Percentiles rank a stretch among this genome's conserved stretches.
phyloP scores from a whole-genome alignment of 768 basidiomycete genomes.

The Coprinopsis strossmayeri region DNA sequence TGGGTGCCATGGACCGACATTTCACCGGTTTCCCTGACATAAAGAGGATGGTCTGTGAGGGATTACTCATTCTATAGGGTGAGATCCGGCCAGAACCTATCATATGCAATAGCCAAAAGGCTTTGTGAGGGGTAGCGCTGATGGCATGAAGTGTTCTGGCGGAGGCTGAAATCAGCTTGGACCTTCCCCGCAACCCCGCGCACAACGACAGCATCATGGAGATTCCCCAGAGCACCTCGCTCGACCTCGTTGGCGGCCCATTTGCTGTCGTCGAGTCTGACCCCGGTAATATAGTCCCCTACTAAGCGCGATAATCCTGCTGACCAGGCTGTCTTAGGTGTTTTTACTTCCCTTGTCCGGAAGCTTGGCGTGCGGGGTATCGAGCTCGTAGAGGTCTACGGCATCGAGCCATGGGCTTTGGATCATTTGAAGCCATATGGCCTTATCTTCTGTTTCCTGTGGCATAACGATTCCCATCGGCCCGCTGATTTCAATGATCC shows the following conservation, averaged over 20 bases:
- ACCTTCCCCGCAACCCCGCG: neutral
- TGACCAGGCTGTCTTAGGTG: slow-evolving; percentile 27
- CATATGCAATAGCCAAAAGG: no score
- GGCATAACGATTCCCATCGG: slow-evolving; percentile 42
- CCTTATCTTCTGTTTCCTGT: slow-evolving; percentile 59
- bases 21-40: neutral
- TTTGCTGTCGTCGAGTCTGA: slow-evolving; percentile 59
- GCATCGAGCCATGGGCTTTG: slow-evolving; percentile 59
- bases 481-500: slow-evolving; percentile 45
- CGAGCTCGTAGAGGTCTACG: slow-evolving; percentile 54
- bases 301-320: neutral
- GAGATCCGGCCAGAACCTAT: neutral
- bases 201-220: neutral
- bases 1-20: neutral
- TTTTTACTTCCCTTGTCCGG: slow-evolving; percentile 52
- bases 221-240: neutral
- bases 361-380: slow-evolving; percentile 46
- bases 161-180: neutral
- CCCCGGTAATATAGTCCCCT: no score
- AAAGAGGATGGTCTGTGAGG: neutral
- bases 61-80: neutral
- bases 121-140: no score
- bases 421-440: slow-evolving; percentile 53
- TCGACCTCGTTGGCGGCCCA: slow-evolving; percentile 54
- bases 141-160: no score